Conservation (phyloP, 2,329 filamentous ascomycete genomes). For the Paecilomyces sp. region DNA sequence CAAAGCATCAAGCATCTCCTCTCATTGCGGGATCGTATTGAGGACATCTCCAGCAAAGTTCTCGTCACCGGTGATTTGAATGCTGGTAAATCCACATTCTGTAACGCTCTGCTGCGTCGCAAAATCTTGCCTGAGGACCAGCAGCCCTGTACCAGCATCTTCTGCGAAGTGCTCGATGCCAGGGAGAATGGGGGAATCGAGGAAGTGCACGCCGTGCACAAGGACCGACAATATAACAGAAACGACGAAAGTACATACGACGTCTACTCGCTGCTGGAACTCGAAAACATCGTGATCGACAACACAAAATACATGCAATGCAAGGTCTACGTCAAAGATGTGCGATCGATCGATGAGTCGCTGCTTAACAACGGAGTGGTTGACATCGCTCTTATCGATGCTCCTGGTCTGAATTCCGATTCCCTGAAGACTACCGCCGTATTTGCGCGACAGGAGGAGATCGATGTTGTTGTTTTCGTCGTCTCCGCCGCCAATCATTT, state of each 20-base stretch:
- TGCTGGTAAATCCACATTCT: conserved; percentile 97
- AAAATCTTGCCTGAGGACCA: conserved; percentile 95
- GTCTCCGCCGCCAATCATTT: conserved; percentile 98
- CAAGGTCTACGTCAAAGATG: conserved; percentile 94
- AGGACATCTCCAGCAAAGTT: conserved; percentile 96
- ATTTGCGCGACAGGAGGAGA: conserved; percentile 95
- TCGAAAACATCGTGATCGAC: conserved; percentile 86
- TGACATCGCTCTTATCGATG: conserved; percentile 95
- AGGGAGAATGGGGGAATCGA: conserved; percentile 85
- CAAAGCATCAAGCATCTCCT: conserved; percentile 88
- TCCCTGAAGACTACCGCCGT: conserved; percentile 96
- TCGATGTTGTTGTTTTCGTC: conserved; percentile 97
- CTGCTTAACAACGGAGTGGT: conserved; percentile 95
- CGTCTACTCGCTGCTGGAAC: conserved; percentile 66
- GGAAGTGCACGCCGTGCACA: conserved; percentile 92
- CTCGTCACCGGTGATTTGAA: conserved; percentile 93
- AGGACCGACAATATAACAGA: conserved; percentile 69
- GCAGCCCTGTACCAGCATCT: conserved; percentile 95
- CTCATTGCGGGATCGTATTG: conserved; percentile 82
- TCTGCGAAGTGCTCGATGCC: conserved; percentile 92
- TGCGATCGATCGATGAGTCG: conserved; percentile 82
- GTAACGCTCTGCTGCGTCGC: conserved; percentile 87
- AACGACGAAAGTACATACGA: conserved; percentile 93
- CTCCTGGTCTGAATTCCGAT: conserved; percentile 89
- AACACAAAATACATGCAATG: conserved; percentile 86